Evolutionary conservation across 1,139 yeast genomes (phyloP), one percentile per base, ranked within the genome.

Genomic region (Blastobotrys serpentis): DNA sequence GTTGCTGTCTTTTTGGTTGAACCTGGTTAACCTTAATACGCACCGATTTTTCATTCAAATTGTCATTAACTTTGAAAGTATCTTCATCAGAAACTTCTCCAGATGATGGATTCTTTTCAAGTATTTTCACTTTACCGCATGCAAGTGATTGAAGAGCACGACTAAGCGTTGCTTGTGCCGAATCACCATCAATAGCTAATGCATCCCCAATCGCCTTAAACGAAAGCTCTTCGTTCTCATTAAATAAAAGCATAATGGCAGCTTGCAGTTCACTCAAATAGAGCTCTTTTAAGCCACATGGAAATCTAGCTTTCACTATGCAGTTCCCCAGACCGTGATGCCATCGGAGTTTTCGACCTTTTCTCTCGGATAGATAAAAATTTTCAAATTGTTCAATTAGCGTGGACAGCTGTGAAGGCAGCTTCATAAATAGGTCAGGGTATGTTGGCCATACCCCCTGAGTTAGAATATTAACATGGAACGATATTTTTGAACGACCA

Each of bases 401-500:
- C 13, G 44, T 39, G 21, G 48, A 47, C 58, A 67, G 54, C 10
- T 50, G 53, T 1, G 51, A 54, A 1, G 70, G 69, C 8, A 67
- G 48, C 10, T 56, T 51, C 3, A 69, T 49, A 0, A 57, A 49
- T 8, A 63, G 50, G 1, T 67, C 67, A 2, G 70, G 70, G 18
- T 61, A 60, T 1, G 65, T 53, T 0, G 71, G 70, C 61, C 71
- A 67, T 8, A 55, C 59, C 3, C 59, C 63, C 38, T 59, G 60
- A n/a, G 66, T 59, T 4, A 63, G 52, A 8, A 67, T 54, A 49
- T 63, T 60, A n/a, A 57, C 59, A 38, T 58, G 54, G 36, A 71
- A 63, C 3, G 26, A 16, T 36, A 29, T 5, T 39, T 26, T 41
- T 29, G 21, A 19, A 55, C 61, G 61, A 60, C 56, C 23, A 50